phyloP scores from a whole-genome alignment of 2,329 filamentous ascomycete genomes.

The Xylaria sp. region DNA sequence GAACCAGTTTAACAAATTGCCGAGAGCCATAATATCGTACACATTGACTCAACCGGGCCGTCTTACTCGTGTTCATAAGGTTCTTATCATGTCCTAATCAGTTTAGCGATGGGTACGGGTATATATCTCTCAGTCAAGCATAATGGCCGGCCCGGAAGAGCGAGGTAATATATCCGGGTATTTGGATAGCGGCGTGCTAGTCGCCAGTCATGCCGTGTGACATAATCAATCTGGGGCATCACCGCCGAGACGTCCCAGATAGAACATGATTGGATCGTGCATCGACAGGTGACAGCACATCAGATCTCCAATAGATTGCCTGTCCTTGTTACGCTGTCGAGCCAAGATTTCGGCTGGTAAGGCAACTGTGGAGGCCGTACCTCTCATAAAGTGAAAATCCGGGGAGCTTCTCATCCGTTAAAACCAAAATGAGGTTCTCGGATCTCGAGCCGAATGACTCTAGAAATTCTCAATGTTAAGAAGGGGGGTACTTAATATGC shows the following conservation, averaged over 20 bases:
- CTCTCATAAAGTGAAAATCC: conserved; percentile 20
- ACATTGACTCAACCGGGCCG: conserved; percentile 22
- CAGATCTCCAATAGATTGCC: conserved; percentile 10
- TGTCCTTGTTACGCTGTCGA: background rate
- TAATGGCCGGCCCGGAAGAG: conserved; percentile 22
- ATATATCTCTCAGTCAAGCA: background rate
- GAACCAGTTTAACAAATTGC: conserved; percentile 9
- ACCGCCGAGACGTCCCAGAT: conserved; percentile 3
- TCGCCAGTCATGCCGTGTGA: conserved; percentile 23
- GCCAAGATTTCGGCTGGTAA: conserved; percentile 1
- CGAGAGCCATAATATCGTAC: conserved; percentile 8
- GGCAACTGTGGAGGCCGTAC: conserved; percentile 8
- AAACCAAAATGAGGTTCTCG: conserved; percentile 11
- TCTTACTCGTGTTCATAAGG: background rate
- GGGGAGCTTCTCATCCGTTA: conserved; percentile 9
- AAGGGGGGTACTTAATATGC: background rate
- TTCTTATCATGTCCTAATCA: background rate
- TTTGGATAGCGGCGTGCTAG: conserved; percentile 19
- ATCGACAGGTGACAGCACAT: conserved; percentile 10
- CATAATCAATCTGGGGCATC: conserved; percentile 21
- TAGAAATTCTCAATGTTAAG: background rate
- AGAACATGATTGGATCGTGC: conserved; percentile 14
- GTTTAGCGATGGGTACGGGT: background rate
- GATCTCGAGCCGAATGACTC: conserved; percentile 9
- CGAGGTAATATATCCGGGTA: conserved; percentile 33